Evolutionary conservation across 176 grass and related monocot species (phyloP).

Genomic region (barley (Hordeum vulgare)): DNA sequence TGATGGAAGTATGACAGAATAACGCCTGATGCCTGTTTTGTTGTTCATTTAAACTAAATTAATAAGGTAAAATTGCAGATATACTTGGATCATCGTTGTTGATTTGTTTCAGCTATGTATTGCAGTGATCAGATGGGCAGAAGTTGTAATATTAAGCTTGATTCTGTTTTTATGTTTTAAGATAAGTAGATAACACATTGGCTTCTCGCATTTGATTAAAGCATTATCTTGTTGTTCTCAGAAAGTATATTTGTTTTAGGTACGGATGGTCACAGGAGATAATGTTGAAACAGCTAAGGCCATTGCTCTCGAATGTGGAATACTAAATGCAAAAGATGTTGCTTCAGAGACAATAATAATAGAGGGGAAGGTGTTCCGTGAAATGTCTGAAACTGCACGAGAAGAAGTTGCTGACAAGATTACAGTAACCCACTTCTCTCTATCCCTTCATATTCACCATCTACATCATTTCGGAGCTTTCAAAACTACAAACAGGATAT

Average conservation of each 20-base stretch:
- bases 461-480: not conserved
- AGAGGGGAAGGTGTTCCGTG: constrained; percentile 53
- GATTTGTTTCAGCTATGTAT: not conserved
- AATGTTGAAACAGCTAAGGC: constrained; percentile 18
- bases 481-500: not conserved
- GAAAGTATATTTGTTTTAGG: not conserved
- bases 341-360: constrained; percentile 33
- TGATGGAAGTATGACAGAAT: too few species aligned
- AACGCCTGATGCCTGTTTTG: not conserved
- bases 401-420: not conserved
- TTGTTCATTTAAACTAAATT: not conserved
- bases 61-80: not conserved
- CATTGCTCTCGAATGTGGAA: constrained; percentile 65
- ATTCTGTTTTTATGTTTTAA: not conserved
- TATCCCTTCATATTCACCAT: not conserved
- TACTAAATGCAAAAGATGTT: constrained; percentile 21
- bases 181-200: not conserved
- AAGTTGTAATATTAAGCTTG: not conserved
- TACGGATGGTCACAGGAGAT: constrained; percentile 3
- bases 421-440: not conserved
- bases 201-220: not conserved
- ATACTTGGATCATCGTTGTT: not conserved
- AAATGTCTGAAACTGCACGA: constrained; percentile 29
- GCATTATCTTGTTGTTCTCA: not conserved
- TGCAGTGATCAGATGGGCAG: not conserved